Evolutionary conservation across 2,329 filamentous ascomycete genomes (phyloP).

Genomic region (Pseudopyricularia javanii): DNA sequence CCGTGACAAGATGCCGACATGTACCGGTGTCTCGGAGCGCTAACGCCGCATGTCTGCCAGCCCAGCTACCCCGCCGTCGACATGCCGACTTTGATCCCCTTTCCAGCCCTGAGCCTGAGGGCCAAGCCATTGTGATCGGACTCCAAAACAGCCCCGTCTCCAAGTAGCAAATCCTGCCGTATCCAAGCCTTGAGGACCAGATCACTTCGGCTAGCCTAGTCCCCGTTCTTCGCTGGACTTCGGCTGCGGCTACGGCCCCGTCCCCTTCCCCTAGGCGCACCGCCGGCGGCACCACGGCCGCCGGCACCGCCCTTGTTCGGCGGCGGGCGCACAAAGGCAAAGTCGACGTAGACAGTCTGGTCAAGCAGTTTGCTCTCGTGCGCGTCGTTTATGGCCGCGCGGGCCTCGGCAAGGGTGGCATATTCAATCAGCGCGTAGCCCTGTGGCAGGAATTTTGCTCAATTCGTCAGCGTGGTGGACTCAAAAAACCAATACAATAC

Average conservation of each 20-base stretch:
- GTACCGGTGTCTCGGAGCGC: background rate
- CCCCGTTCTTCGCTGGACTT: slow-evolving; percentile 22
- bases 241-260: slow-evolving; percentile 31
- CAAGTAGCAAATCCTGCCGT: background rate
- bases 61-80: background rate
- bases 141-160: background rate
- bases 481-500: no score
- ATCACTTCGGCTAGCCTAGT: background rate
- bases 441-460: slow-evolving; percentile 26
- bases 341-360: slow-evolving; percentile 71
- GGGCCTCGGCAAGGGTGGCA: slow-evolving; percentile 64
- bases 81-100: background rate
- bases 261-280: slow-evolving; percentile 23
- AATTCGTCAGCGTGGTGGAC: background rate
- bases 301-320: slow-evolving; percentile 37
- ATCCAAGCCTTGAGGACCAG: background rate
- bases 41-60: background rate
- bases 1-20: slow-evolving; percentile 5
- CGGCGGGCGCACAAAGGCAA: slow-evolving; percentile 73
- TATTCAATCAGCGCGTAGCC: slow-evolving; percentile 82
- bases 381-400: slow-evolving; percentile 71
- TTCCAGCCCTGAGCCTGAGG: background rate
- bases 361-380: slow-evolving; percentile 68
- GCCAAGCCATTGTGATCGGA: background rate
- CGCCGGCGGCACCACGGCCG: slow-evolving; percentile 21